Evolutionary conservation across 2,329 filamentous ascomycete genomes (phyloP).

Genomic region (Pezicula carpinea): DNA sequence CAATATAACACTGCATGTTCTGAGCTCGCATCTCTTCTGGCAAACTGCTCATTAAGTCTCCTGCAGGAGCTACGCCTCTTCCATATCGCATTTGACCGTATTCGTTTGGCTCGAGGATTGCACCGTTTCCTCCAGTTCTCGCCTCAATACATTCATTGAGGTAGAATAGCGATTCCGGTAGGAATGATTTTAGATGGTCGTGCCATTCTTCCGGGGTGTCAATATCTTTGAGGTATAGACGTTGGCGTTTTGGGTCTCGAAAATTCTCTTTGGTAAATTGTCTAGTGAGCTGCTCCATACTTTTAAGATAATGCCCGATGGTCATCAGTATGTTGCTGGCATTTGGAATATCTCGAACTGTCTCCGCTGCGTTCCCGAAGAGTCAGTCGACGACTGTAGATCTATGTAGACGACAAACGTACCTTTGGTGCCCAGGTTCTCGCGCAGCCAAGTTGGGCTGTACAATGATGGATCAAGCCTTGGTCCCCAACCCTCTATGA

Average conservation of each 20-base stretch:
- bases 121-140: slow-evolving; percentile 47
- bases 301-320: slow-evolving; percentile 83
- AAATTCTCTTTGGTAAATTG: slow-evolving; percentile 76
- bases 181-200: slow-evolving; percentile 68
- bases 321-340: slow-evolving; percentile 77
- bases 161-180: slow-evolving; percentile 83
- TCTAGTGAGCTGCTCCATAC: slow-evolving; percentile 77
- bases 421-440: slow-evolving; percentile 77
- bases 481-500: slow-evolving; percentile 84
- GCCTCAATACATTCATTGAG: slow-evolving; percentile 73
- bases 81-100: slow-evolving; percentile 37
- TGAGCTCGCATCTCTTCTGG: slow-evolving; percentile 84
- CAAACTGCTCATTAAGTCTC: slow-evolving; percentile 92
- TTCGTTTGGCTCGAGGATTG: slow-evolving; percentile 40
- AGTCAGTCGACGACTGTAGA: slow-evolving; percentile 12
- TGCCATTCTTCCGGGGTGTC: slow-evolving; percentile 89
- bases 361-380: slow-evolving; percentile 57
- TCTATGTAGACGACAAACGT: slow-evolving; percentile 25
- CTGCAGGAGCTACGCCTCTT: slow-evolving; percentile 56
- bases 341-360: slow-evolving; percentile 73
- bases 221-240: slow-evolving; percentile 94
- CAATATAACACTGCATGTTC: slow-evolving; percentile 98
- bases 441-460: slow-evolving; percentile 72
- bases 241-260: slow-evolving; percentile 73
- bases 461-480: slow-evolving; percentile 75